Percentiles rank a stretch among this genome's conserved stretches.
These are phyloP conservation scores for Theobroma grandiflorum DNA, from an alignment of 441 rosid genomes.

Conservation along the genomic window DNA sequence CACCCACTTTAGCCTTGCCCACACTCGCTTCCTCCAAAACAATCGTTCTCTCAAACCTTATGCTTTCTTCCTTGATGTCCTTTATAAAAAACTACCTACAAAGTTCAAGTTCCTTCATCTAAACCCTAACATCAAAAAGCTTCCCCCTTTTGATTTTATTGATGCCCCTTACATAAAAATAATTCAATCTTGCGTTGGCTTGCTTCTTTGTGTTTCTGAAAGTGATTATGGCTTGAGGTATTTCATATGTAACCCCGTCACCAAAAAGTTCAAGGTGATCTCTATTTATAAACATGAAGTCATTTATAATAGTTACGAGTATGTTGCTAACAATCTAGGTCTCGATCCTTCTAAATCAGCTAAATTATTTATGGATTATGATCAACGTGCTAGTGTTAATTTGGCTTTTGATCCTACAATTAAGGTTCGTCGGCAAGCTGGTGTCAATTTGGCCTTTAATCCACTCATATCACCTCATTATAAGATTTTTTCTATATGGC, in stretches of 20 bases:
- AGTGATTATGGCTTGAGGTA: neutral
- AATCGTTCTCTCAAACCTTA: neutral
- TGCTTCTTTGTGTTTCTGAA: neutral
- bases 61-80: neutral
- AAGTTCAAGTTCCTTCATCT: neutral
- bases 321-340: too few relatives aligned
- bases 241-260: constrained; percentile 13
- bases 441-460: neutral
- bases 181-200: constrained; percentile 1
- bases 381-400: too few relatives aligned
- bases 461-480: neutral
- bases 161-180: neutral
- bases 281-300: neutral
- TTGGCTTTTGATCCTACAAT: neutral
- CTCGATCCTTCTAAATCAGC: too few relatives aligned
- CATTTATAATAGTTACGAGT: too few relatives aligned
- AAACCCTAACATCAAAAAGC: neutral
- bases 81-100: neutral
- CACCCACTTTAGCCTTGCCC: neutral
- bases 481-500: neutral
- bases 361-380: too few relatives aligned
- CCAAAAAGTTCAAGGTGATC: neutral
- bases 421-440: neutral
- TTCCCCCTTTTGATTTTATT: neutral
- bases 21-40: neutral